Conservation (phyloP, 768 basidiomycete species). For the Podaxis rugospora region DNA sequence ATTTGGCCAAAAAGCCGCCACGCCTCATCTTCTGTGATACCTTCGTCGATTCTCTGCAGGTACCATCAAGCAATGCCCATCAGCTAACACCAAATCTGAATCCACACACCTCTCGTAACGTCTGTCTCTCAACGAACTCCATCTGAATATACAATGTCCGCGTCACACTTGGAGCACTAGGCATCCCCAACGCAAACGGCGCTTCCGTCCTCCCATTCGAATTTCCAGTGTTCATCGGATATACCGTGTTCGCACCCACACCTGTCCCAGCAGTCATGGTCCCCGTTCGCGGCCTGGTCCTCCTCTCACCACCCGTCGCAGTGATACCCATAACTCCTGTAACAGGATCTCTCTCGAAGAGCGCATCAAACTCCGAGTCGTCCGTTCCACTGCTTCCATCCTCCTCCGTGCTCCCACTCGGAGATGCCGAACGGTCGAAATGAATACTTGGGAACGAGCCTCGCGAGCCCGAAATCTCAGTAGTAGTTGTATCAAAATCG, state of each 20-base stretch:
- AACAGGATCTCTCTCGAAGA: slow-evolving; percentile 19
- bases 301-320: background rate
- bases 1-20: slow-evolving; percentile 92
- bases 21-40: slow-evolving; percentile 76
- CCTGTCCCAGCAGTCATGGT: background rate
- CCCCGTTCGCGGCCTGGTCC: background rate
- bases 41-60: slow-evolving; percentile 69
- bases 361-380: slow-evolving; percentile 29
- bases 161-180: slow-evolving; percentile 27
- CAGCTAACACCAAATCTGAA: background rate
- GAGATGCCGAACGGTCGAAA: slow-evolving; percentile 51
- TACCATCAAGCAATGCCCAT: background rate
- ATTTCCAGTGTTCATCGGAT: slow-evolving; percentile 4
- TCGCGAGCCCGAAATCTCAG: slow-evolving; percentile 48
- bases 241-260: background rate
- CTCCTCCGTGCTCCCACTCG: slow-evolving; percentile 21
- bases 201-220: slow-evolving; percentile 18
- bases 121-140: slow-evolving; percentile 93
- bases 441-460: slow-evolving; percentile 84
- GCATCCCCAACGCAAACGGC: slow-evolving; percentile 15
- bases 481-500: slow-evolving; percentile 38
- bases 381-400: slow-evolving; percentile 35
- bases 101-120: slow-evolving; percentile 66
- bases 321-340: background rate
- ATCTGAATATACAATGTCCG: slow-evolving; percentile 92